Percentiles rank a stretch among this genome's conserved stretches.
These are phyloP conservation scores for Diplosphaera chodatii DNA, from an alignment of 139 green algal genomes.

Conservation along the genomic window DNA sequence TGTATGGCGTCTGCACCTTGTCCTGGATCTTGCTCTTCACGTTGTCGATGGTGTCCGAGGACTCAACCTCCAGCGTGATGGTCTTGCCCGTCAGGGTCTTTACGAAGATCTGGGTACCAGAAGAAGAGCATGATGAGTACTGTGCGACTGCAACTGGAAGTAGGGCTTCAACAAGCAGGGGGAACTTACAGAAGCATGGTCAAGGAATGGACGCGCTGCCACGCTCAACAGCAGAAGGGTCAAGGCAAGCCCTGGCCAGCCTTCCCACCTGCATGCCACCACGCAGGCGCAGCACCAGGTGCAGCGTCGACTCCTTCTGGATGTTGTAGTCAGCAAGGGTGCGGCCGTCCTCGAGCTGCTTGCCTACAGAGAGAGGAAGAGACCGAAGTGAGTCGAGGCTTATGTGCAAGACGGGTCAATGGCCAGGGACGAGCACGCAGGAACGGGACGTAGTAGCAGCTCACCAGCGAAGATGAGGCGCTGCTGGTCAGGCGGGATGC, in stretches of 20 bases:
- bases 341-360: slow-evolving; percentile 90
- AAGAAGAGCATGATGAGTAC: no score
- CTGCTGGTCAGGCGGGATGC: no score
- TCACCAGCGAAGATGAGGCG: no score
- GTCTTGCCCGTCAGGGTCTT: slow-evolving; percentile 94
- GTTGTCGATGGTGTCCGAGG: slow-evolving; percentile 68
- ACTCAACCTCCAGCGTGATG: slow-evolving; percentile 87
- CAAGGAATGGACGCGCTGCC: no score
- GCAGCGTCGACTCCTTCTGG: slow-evolving; percentile 80
- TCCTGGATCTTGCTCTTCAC: slow-evolving; percentile 69
- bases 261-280: slow-evolving; percentile 73
- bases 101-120: slow-evolving; percentile 41
- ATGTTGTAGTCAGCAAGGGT: slow-evolving; percentile 96
- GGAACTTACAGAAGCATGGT: no score
- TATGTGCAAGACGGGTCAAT: no score
- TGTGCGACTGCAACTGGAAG: no score
- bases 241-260: no score
- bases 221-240: no score
- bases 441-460: no score
- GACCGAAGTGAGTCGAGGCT: slow-evolving; percentile 89
- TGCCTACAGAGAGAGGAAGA: slow-evolving; percentile 89
- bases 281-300: slow-evolving; percentile 79
- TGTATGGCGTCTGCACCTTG: slow-evolving; percentile 35
- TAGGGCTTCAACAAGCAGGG: no score
- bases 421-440: no score